These are phyloP conservation scores for Sporothrix phasma DNA, from an alignment of 2,329 filamentous ascomycete genomes.

Conservation along the genomic window DNA sequence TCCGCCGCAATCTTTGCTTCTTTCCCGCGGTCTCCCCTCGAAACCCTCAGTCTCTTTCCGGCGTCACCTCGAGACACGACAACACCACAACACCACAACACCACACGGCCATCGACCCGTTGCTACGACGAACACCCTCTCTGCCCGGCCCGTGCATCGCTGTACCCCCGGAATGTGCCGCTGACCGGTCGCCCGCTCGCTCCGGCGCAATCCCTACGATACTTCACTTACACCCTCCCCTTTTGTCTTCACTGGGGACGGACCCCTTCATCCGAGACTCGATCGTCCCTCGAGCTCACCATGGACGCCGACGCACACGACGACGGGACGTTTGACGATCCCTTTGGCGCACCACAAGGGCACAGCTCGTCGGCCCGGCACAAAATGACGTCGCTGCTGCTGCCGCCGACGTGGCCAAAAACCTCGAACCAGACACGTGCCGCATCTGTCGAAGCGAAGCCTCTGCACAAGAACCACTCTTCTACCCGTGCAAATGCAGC, in stretches of 20 bases:
- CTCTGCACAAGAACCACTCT: slow-evolving; percentile 72
- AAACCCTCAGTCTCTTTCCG: neutral
- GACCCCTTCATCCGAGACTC: neutral
- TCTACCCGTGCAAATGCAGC: slow-evolving; percentile 97
- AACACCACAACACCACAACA: too few relatives aligned
- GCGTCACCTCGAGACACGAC: neutral
- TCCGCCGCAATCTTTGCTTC: neutral
- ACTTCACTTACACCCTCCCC: neutral
- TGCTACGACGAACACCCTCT: too few relatives aligned
- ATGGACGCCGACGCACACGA: neutral
- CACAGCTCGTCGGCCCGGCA: neutral
- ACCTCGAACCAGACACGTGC: slow-evolving; percentile 66
- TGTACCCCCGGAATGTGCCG: neutral
- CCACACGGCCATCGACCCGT: too few relatives aligned
- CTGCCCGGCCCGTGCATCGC: too few relatives aligned
- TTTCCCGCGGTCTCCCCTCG: neutral
- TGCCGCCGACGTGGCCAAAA: neutral
- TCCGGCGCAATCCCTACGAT: neutral
- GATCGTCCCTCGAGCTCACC: neutral
- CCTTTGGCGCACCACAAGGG: neutral
- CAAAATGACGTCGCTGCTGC: neutral
- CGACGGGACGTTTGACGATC: neutral
- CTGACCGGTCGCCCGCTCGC: neutral
- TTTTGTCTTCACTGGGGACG: neutral
- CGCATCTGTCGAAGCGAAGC: slow-evolving; percentile 92